Percentiles rank a stretch among this genome's conserved stretches.
Conservation (phyloP, 1,284 basidiomycete species). For the Kwoniella shivajii region DNA sequence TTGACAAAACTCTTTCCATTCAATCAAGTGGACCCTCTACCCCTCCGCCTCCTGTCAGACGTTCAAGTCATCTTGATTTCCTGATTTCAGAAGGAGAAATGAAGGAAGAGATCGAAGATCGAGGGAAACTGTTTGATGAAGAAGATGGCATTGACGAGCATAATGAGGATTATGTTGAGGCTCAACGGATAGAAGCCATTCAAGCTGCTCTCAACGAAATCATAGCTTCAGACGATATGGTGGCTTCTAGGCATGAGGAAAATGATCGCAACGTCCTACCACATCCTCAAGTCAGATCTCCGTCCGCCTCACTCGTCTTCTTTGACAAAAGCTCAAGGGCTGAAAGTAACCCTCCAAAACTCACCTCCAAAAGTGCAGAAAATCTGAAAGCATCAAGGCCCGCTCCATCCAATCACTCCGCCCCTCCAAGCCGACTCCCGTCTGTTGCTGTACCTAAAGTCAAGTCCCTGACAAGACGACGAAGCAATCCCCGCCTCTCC, state of each 20-base stretch:
- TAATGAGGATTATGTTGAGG: constrained; percentile 61
- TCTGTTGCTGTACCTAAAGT: constrained; percentile 6
- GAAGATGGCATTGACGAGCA: constrained; percentile 28
- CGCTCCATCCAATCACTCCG: constrained; percentile 2
- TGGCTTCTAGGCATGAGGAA: constrained; percentile 29
- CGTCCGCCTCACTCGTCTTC: constrained; percentile 31
- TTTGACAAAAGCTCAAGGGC: constrained; percentile 3
- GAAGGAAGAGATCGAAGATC: constrained; percentile 64
- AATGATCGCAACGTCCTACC: not conserved
- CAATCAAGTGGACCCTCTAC: constrained; percentile 14
- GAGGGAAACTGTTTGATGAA: constrained; percentile 39
- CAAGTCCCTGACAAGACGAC: not conserved
- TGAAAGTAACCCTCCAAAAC: constrained; percentile 7
- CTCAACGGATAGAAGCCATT: constrained; percentile 84
- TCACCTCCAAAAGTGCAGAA: constrained; percentile 40
- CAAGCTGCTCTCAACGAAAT: constrained; percentile 92
- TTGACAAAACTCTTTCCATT: not conserved
- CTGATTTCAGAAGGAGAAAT: constrained; percentile 30
- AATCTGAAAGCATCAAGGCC: constrained; percentile 25
- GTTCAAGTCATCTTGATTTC: constrained; percentile 45
- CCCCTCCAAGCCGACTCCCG: constrained; percentile 14
- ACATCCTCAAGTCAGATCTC: constrained; percentile 10
- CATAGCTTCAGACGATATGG: constrained; percentile 74
- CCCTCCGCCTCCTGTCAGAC: constrained; percentile 21
- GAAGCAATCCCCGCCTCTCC: constrained; percentile 8